A percentile compares a stretch with the other conserved stretches of the same genome.
These are phyloP conservation scores for Iris macrosiphon DNA, from an alignment of 106 monocot species.

Conservation along the genomic window DNA sequence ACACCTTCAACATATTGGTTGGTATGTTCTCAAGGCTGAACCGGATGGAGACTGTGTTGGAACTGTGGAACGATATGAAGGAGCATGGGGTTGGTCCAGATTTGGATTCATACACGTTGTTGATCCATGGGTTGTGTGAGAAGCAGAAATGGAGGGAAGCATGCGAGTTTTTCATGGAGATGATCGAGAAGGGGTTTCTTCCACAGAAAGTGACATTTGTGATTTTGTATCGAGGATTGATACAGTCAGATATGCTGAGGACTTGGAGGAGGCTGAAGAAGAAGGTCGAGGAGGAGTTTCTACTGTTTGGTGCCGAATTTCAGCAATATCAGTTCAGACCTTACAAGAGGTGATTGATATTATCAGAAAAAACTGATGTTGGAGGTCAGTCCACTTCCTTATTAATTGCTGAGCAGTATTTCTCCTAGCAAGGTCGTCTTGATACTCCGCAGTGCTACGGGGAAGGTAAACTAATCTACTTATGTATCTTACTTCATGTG, in stretches of 20 bases:
- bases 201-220: constrained; percentile 94
- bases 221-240: constrained; percentile 81
- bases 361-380: no score
- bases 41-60: constrained; percentile 30
- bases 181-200: constrained; percentile 95
- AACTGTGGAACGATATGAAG: constrained; percentile 82
- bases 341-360: constrained; percentile 62
- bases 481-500: no score
- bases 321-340: constrained; percentile 60
- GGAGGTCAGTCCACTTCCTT: no score
- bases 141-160: constrained; percentile 80
- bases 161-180: constrained; percentile 89
- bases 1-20: constrained; percentile 73
- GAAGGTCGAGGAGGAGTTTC: constrained; percentile 72
- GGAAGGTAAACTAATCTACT: no score
- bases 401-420: no score
- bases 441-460: no score
- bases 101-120: constrained; percentile 73
- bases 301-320: constrained; percentile 77
- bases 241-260: constrained; percentile 85
- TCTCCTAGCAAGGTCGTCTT: no score
- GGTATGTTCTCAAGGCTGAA: constrained; percentile 57
- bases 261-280: constrained; percentile 95
- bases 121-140: constrained; percentile 78
- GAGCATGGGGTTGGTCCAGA: constrained; percentile 64